These are phyloP conservation scores for Chloranthus sessilifolius DNA, from an alignment of 164 flowering plant genomes.

Conservation along the genomic window DNA sequence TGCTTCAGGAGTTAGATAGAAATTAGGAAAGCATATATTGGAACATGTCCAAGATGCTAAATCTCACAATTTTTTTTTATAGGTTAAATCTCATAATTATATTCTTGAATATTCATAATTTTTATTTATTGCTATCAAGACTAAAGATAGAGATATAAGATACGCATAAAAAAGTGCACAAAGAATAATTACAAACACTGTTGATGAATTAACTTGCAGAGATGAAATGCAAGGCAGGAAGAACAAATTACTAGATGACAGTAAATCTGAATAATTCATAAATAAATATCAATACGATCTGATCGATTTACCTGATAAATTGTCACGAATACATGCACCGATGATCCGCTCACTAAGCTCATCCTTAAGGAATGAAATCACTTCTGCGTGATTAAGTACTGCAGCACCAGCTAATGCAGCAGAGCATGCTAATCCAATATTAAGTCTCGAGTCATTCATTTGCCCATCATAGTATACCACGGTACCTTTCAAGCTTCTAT, in stretches of 20 bases:
- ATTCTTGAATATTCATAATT: no score
- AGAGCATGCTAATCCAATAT: conserved; percentile 90
- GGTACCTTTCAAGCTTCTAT: conserved; percentile 74
- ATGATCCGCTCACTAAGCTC: conserved; percentile 51
- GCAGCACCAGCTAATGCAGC: conserved; percentile 98
- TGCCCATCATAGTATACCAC: conserved; percentile 99
- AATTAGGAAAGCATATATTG: no score
- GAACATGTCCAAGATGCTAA: no score
- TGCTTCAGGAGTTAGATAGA: no score
- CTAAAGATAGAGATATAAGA: background rate
- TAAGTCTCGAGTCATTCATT: conserved; percentile 94
- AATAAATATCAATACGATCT: no score
- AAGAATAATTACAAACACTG: no score
- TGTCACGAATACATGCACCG: conserved; percentile 82
- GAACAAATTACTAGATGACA: no score
- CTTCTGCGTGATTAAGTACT: conserved; percentile 96
- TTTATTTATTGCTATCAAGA: background rate
- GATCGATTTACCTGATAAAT: conserved; percentile 76
- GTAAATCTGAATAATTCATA: no score
- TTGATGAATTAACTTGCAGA: no score
- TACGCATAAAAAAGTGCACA: background rate
- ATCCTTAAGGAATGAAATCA: conserved; percentile 72
- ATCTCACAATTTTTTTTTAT: no score
- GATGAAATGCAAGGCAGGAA: no score
- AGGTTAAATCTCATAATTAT: no score